Evolutionary conservation across 2,329 filamentous ascomycete genomes (phyloP), one percentile per base, ranked within the genome.

Genomic region (Fusarium nodosum): DNA sequence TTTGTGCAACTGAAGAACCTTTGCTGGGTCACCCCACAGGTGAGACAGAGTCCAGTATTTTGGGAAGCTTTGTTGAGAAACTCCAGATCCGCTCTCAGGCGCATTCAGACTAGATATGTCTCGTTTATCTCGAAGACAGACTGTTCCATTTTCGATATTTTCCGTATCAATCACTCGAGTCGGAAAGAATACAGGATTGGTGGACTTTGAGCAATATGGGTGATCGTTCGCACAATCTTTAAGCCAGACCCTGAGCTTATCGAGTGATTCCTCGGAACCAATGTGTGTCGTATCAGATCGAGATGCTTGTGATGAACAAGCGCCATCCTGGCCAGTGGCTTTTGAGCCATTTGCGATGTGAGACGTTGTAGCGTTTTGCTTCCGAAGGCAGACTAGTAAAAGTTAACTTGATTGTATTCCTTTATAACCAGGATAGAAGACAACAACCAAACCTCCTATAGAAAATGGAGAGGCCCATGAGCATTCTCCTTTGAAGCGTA

Each of bases 61-160:
- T 13, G 20, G 46, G 3, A 15, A 13, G 10, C 0, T 9, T 22
- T 18, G 5, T 3, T 16, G 30, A 5, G 30, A 12, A 31, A 4
- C 11, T 31, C 11, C 30, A 31, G 30, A 28, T 28, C 9, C 26
- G 26, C 26, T 28, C 8, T 28, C 26, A 28, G 26, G 26, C 9
- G 3, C 9, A 28, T 28, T 2, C 26, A 28, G 9, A 9, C 7
- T 28, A 10, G 26, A 2, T 3, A 34, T 9, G 10, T 24, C 9
- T 5, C 8, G 2, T 18, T 18, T 48, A 0, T 48, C 30, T 12
- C 30, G 28, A 2, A 48, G 3, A 15, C 7, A 16, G 3, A 50
- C 0, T 2, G 2, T 34, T 0, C 31, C 46, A 7, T n/a, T n/a
- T 10, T 15, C 16, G 7, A 36, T 4, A 2, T 50, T 13, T 2